phyloP scores from a whole-genome alignment of 441 rosid genomes.

The Jatropha multifida region DNA sequence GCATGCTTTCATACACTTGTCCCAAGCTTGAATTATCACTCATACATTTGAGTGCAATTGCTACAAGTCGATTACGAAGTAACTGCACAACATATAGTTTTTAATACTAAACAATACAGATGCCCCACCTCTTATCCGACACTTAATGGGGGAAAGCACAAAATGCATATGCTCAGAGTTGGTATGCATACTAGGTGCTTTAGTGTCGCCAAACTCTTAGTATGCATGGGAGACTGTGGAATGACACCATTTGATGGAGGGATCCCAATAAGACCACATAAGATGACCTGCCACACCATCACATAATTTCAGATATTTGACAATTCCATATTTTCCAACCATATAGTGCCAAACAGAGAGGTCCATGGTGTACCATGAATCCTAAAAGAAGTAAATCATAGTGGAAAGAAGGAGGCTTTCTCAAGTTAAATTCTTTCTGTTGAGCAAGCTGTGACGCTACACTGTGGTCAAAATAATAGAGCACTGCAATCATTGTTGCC shows the following conservation, averaged over 20 bases:
- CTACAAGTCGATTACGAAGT: constrained; percentile 54
- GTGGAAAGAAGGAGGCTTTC: constrained; percentile 72
- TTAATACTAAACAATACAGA: neutral
- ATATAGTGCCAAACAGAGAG: neutral
- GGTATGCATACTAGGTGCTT: constrained; percentile 59
- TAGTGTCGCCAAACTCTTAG: constrained; percentile 70
- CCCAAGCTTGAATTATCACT: constrained; percentile 47
- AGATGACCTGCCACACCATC: constrained; percentile 43
- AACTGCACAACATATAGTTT: constrained; percentile 37
- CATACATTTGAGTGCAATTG: constrained; percentile 56
- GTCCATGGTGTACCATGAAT: constrained; percentile 44
- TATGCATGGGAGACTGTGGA: constrained; percentile 88
- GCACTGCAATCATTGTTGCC: constrained; percentile 81
- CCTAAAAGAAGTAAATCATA: constrained; percentile 77
- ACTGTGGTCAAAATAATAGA: constrained; percentile 78
- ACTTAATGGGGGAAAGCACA: neutral
- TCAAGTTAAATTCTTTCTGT: constrained; percentile 71
- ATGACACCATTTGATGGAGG: constrained; percentile 85
- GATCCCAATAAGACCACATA: constrained; percentile 76
- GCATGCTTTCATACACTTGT: constrained; percentile 65
- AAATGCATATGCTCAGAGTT: neutral
- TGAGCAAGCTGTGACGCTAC: constrained; percentile 86
- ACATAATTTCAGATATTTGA: neutral
- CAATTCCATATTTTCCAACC: neutral
- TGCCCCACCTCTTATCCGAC: neutral